A percentile compares a stretch with the other conserved stretches of the same genome.
Conservation (phyloP, 495 filamentous ascomycete genomes). For the Podospora pseudocomata region DNA sequence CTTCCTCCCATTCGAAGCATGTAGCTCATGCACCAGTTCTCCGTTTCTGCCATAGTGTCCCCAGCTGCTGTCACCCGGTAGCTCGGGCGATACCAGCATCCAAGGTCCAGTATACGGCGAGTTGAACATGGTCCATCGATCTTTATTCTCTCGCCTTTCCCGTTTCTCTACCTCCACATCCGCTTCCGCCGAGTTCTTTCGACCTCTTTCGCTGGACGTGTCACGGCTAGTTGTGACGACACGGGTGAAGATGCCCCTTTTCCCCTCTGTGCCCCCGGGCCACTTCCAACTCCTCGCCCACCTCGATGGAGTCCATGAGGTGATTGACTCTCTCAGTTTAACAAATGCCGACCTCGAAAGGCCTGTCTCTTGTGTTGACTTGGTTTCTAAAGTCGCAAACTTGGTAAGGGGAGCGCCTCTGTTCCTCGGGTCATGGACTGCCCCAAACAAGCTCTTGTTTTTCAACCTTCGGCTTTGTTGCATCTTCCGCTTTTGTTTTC, state of each 20-base stretch:
- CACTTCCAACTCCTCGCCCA: not conserved
- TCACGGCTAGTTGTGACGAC: not conserved
- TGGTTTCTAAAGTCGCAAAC: not conserved
- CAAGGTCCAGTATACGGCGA: not conserved
- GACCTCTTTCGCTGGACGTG: not conserved
- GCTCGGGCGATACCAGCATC: not conserved
- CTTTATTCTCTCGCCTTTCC: not conserved
- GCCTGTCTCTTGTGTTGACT: not conserved
- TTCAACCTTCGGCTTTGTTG: not conserved
- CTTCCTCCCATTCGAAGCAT: conserved; percentile 4
- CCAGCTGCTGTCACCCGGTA: conserved; percentile 3
- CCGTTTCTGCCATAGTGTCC: conserved; percentile 1
- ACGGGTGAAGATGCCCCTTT: not conserved
- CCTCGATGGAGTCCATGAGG: not conserved
- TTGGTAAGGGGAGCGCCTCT: not conserved
- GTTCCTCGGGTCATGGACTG: not conserved
- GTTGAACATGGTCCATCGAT: not conserved
- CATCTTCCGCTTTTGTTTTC: conserved; percentile 5
- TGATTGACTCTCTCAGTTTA: not conserved
- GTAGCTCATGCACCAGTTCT: conserved; percentile 15
- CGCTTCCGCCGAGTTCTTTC: not conserved
- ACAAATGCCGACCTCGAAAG: not conserved
- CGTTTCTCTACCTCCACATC: not conserved
- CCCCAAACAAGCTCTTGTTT: not conserved
- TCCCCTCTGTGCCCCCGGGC: not conserved